phyloP scores from a whole-genome alignment of 2,329 filamentous ascomycete species.

The Neofusicoccum parvum region DNA sequence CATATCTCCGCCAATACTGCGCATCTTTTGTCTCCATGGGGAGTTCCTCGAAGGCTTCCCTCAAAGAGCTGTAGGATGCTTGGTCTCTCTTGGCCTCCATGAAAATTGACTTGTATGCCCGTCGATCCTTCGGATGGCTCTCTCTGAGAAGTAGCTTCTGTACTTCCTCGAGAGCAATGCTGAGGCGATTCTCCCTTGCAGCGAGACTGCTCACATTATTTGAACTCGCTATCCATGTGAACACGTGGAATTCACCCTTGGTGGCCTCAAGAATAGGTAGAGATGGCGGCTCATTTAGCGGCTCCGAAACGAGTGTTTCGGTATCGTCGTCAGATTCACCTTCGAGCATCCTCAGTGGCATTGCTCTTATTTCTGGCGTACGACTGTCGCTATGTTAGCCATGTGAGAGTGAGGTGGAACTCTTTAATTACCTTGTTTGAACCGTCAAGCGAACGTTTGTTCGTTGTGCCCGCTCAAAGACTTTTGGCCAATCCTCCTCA shows the following conservation, averaged over 20 bases:
- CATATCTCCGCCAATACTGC: not conserved
- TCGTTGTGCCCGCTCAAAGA: not conserved
- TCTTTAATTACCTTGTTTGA: not conserved
- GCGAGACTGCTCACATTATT: not conserved
- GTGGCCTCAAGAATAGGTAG: not conserved
- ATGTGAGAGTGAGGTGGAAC: too few species aligned
- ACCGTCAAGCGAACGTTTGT: not conserved
- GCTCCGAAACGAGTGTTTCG: not conserved
- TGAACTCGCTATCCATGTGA: not conserved
- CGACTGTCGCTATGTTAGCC: too few species aligned
- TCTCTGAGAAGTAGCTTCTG: constrained; percentile 1
- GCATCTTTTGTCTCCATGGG: not conserved
- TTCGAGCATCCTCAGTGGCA: too few species aligned
- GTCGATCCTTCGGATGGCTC: constrained; percentile 1
- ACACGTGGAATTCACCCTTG: not conserved
- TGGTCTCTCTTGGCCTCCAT: not conserved
- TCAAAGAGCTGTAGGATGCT: not conserved
- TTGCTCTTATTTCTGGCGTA: too few species aligned
- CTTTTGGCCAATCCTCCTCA: not conserved
- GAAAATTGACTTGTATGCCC: not conserved
- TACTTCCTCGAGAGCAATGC: not conserved
- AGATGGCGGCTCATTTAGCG: not conserved
- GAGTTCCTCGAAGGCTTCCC: not conserved
- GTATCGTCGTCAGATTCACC: not conserved
- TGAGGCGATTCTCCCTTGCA: not conserved